phyloP scores from a whole-genome alignment of 2,329 filamentous ascomycete genomes.

The Ustulina deusta region DNA sequence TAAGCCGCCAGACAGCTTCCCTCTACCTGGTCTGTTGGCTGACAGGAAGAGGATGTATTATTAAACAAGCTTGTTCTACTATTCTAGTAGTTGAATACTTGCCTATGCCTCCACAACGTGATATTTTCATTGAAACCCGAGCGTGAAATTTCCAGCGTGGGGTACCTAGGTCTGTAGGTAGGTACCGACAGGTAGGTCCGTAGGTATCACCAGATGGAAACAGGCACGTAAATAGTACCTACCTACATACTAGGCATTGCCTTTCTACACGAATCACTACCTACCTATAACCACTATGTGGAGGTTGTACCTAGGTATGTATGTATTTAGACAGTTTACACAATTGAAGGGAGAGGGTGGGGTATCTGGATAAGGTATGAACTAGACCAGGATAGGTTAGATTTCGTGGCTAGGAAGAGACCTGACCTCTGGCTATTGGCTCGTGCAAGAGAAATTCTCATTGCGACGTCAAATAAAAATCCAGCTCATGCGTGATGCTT shows the following conservation, averaged over 20 bases:
- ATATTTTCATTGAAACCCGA: background rate
- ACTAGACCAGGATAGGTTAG: background rate
- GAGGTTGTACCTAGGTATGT: background rate
- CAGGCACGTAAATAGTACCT: too few species aligned
- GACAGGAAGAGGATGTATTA: constrained; percentile 7
- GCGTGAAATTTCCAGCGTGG: background rate
- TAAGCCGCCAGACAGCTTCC: background rate
- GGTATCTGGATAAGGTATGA: background rate
- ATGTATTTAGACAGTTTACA: background rate
- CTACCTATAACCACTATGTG: background rate
- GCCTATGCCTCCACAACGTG: background rate
- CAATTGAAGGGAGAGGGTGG: background rate
- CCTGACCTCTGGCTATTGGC: constrained; percentile 33
- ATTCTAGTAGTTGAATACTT: background rate
- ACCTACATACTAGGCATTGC: background rate
- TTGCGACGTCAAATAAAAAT: constrained; percentile 42
- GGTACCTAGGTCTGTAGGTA: background rate
- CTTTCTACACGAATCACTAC: background rate
- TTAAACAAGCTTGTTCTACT: constrained; percentile 21
- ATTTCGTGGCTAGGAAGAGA: background rate
- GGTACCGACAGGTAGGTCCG: background rate
- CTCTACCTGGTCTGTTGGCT: background rate
- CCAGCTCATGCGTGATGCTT: constrained; percentile 22
- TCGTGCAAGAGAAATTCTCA: constrained; percentile 40
- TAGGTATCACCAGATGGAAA: too few species aligned